These are phyloP conservation scores for Colletotrichum karsti DNA, from an alignment of 2,329 filamentous ascomycete species.

Conservation along the genomic window DNA sequence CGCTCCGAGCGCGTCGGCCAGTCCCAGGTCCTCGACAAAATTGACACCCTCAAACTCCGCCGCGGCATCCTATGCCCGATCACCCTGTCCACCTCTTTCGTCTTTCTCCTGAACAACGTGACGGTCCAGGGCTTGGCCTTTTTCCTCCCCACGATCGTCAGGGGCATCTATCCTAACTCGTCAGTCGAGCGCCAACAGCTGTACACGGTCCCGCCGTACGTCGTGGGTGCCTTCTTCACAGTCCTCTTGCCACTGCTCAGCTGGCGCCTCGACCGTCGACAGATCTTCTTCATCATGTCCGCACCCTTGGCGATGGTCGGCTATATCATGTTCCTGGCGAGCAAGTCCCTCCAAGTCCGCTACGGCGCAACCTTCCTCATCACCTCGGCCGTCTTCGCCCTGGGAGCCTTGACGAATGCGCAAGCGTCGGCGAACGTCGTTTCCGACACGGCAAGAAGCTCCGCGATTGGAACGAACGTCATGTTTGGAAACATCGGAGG, in stretches of 20 bases:
- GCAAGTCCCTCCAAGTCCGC: constrained; percentile 51
- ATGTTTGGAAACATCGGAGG: constrained; percentile 73
- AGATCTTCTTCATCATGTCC: constrained; percentile 62
- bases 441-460: constrained; percentile 69
- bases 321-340: constrained; percentile 71
- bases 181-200: constrained; percentile 70
- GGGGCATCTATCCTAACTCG: constrained; percentile 67
- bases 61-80: constrained; percentile 68
- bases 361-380: constrained; percentile 74
- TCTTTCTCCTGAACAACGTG: constrained; percentile 72
- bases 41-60: constrained; percentile 65
- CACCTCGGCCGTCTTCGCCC: constrained; percentile 65
- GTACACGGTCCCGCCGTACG: constrained; percentile 71
- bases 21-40: constrained; percentile 68
- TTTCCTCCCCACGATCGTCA: constrained; percentile 72
- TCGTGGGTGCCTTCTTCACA: constrained; percentile 69
- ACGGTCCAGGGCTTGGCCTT: constrained; percentile 74
- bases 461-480: constrained; percentile 67
- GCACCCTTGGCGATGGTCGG: constrained; percentile 68
- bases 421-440: constrained; percentile 72
- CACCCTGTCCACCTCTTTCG: constrained; percentile 60
- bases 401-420: constrained; percentile 70
- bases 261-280: constrained; percentile 62
- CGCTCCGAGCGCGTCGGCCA: constrained; percentile 65
- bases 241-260: constrained; percentile 64